Percentiles rank a stretch among this genome's conserved stretches.
Conservation (phyloP, 2,329 filamentous ascomycete species). For the Epichloe sp. region DNA sequence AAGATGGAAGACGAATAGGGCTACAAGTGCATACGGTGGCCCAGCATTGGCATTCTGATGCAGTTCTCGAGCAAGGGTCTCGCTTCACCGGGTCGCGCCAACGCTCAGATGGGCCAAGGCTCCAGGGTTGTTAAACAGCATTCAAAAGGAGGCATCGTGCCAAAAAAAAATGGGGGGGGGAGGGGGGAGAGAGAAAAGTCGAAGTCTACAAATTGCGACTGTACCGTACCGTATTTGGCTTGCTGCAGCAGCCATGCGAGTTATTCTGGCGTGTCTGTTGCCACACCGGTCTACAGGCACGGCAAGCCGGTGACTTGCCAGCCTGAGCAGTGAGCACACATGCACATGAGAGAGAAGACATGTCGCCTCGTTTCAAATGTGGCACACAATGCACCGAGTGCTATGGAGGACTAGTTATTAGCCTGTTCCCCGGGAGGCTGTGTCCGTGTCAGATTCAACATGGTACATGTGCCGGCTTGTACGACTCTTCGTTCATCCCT, state of each 20-base stretch:
- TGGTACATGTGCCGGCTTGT: neutral
- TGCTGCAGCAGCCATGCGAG: constrained; percentile 2
- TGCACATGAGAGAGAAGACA: neutral
- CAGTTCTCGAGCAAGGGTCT: neutral
- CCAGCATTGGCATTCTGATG: neutral
- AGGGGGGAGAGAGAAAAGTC: neutral
- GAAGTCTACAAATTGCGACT: neutral
- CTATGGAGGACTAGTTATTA: neutral
- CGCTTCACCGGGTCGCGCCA: neutral
- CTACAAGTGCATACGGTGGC: too few relatives aligned
- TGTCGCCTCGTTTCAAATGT: neutral
- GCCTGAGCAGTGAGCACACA: neutral
- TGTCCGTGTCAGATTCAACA: neutral
- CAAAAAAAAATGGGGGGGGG: too few relatives aligned
- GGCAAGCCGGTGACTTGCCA: too few relatives aligned
- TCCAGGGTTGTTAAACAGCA: neutral
- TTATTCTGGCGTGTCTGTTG: neutral
- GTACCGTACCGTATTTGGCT: constrained; percentile 1
- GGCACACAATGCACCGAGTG: neutral
- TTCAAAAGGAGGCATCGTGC: neutral
- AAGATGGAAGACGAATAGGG: neutral
- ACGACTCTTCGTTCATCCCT: neutral
- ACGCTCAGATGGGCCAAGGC: neutral
- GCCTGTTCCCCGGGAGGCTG: neutral
- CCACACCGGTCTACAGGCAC: constrained; percentile 6